Base-by-base conservation (phyloP, 129 eudicot genomes). In the Oenanthe sinensis region DNA sequence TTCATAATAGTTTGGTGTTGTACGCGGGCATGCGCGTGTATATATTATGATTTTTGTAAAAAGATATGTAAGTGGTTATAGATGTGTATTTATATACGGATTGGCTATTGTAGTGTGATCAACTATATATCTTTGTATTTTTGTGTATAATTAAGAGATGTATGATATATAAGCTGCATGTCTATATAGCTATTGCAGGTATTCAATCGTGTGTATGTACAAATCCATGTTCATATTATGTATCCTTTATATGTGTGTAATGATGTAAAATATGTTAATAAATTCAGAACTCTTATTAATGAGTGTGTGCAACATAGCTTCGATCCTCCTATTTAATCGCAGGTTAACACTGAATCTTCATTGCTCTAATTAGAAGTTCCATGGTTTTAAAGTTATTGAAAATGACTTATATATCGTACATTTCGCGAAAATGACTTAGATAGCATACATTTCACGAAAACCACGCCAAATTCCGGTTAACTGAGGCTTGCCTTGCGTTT, bases 401-500 rank as follows among this genome's bases (percentile, higher is more conserved):
- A 55, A 3, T 39, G 46, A 40, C 62, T 74, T 75, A 75, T 67
- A 47, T 71, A 46, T 49, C 77, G 52, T 42, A 28, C 69, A 60
- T 8, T 37, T 72, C 40, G 60, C 3, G 8, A 47, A 71, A 58
- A 16, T 11, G 37, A 40, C 71, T 74, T 75, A 75, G 52, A 48
- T 71, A 60, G 67, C 77, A 70, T 42, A 28, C 69, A 60, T 8
- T 37, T 63, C 40, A 72, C 6, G 8, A 47, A 71, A 58, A n/a
- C 62, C 33, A 62, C 9, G 22, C 20, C 24, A 71, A 24, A 26
- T 14, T 30, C 22, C 42, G 42, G 40, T 39, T 49, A 44, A 78
- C 43, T 40, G 55, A 58, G 71, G 40, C 86, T 78, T 84, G 78
- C 76, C 79, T 70, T 54, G 86, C 26, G 85, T 55, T 70, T 77